Evolutionary conservation across 2,329 filamentous ascomycete species (phyloP), one percentile per base, ranked within the genome.

Genomic region (Monosporascus sp.): DNA sequence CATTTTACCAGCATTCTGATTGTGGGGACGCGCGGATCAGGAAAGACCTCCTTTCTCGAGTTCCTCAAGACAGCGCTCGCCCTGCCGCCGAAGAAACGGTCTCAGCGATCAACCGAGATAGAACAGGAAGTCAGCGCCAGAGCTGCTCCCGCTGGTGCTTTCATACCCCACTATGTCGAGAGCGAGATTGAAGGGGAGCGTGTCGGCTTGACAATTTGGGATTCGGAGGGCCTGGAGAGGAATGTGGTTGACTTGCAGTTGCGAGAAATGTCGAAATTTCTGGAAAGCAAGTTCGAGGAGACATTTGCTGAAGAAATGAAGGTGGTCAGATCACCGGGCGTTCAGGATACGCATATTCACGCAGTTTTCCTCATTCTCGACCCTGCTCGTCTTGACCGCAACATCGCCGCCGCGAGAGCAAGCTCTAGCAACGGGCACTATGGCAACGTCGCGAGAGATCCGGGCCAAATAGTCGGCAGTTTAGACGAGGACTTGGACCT

Each of bases 201-300:
- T 49, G 82, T 99, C 47, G 94, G 94, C 8, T 75, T 99, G 59
- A 99, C 94, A 0, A 75, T 99, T 35, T 99, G 94, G 94, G 94
- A 99, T 69, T 97, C 94, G 1, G 87, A 94, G 64, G 94, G 94
- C 1, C 75, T 99, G 52, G 93, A 99, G 72, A 96, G 93, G 79
- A 94, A 90, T 64, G 83, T 97, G 37, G 91, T 97, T 49, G 94
- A 97, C 69, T 82, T 97, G 59, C 94, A 99, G 72, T 78, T 99
- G 60, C 85, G 92, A 56, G 90, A 96, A 68, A 92, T 97, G 77
- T 87, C 88, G 37, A 81, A 87, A 8, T 99, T 99, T 74, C 77
- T 99, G 55, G 94, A 99, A 76, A 93, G 88, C 76, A 97, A 97
- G 71, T 99, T 99, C 63, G 93, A 99, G 70, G 94, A 99, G 66